Evolutionary conservation across 148 eudicot species (phyloP).

Genomic region (Vaccinium corymbosum): DNA sequence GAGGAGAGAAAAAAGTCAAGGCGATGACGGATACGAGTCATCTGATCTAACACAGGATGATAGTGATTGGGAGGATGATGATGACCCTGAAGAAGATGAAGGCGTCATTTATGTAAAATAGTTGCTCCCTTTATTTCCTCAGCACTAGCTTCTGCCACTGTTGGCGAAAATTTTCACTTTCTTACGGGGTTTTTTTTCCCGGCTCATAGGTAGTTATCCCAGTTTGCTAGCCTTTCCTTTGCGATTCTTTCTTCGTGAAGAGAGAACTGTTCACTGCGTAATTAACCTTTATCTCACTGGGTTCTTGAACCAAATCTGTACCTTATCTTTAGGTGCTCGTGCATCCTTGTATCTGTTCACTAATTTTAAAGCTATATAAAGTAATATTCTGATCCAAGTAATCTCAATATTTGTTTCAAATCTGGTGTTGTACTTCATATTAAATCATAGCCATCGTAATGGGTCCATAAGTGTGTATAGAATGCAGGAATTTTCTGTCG

Average conservation of each 20-base stretch:
- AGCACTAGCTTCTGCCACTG: slow-evolving; percentile 13
- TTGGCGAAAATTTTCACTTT: neutral
- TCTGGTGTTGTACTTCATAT: neutral
- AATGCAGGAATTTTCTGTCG: neutral
- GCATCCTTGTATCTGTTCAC: neutral
- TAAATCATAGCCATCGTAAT: neutral
- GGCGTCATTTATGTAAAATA: slow-evolving; percentile 72
- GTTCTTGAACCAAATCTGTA: neutral
- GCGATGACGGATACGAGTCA: slow-evolving; percentile 26
- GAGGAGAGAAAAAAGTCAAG: slow-evolving; percentile 23
- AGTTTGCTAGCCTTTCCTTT: neutral
- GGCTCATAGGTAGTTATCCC: neutral
- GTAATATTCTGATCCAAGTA: neutral
- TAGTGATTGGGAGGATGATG: slow-evolving; percentile 64
- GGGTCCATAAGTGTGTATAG: neutral
- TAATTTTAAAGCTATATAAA: too few relatives aligned
- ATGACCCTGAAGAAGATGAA: slow-evolving; percentile 77
- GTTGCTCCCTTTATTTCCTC: slow-evolving; percentile 13
- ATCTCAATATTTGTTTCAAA: neutral
- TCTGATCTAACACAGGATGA: slow-evolving; percentile 38
- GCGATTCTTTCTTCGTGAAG: neutral
- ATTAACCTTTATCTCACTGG: neutral
- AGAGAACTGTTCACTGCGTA: too few relatives aligned
- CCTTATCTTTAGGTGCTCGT: neutral
- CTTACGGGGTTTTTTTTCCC: slow-evolving; percentile 16